Conservation (phyloP, 768 basidiomycete genomes). For the Leccinum aurantiacum region DNA sequence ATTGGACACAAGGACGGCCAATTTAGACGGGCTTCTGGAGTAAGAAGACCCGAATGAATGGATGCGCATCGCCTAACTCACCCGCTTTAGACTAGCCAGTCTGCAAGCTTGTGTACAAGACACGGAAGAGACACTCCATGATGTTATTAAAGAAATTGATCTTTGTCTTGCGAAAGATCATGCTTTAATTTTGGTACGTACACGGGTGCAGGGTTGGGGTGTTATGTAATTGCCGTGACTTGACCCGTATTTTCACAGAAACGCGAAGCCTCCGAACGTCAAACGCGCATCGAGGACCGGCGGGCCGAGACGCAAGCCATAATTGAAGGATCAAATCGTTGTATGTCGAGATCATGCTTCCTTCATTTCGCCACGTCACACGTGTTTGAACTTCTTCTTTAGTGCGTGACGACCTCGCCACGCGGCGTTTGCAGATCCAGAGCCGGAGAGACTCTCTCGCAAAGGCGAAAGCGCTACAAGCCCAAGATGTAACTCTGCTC, state of each 20-base stretch:
- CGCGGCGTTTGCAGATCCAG: conserved; percentile 44
- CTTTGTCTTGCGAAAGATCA: conserved; percentile 44
- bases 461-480: conserved; percentile 41
- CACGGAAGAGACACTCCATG: conserved; percentile 46
- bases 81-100: conserved; percentile 45
- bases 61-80: conserved; percentile 4
- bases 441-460: conserved; percentile 48
- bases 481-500: conserved; percentile 29
- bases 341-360: conserved; percentile 39
- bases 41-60: conserved; percentile 35
- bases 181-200: conserved; percentile 40
- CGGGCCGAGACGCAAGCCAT: conserved; percentile 42
- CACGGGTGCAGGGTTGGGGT: conserved; percentile 4
- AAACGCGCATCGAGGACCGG: conserved; percentile 54
- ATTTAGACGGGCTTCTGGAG: conserved; percentile 72
- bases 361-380: conserved; percentile 21
- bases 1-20: conserved; percentile 46
- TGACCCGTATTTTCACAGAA: conserved; percentile 42
- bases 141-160: conserved; percentile 50
- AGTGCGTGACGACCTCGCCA: conserved; percentile 46
- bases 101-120: conserved; percentile 54
- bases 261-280: conserved; percentile 67
- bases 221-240: conserved; percentile 29
- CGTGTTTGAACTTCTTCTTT: conserved; percentile 13
- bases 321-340: conserved; percentile 42